Evolutionary conservation across 495 filamentous ascomycete genomes (phyloP), one percentile per base, ranked within the genome.

Genomic region (Daldinia childiae): DNA sequence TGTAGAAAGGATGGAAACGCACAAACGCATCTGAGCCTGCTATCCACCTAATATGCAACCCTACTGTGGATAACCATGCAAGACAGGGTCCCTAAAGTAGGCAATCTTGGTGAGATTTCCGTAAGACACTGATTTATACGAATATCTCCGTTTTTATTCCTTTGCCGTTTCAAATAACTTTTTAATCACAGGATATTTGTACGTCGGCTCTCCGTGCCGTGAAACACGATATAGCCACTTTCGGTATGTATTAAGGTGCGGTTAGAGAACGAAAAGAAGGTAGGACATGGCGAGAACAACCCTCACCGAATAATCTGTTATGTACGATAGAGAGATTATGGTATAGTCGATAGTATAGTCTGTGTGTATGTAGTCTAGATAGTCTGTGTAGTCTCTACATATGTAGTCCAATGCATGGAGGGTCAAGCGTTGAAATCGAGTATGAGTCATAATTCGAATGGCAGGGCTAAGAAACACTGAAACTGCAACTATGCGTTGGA

Each of bases 371-470:
- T 39, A 32, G 30, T 32, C 30, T 11, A 11, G 6, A n/a, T n/a
- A n/a, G n/a, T n/a, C n/a, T n/a, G 38, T 39, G 15, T 39, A 39
- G 38, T 39, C 29, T 32, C 0, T 30, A 7, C 8, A 7, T 34
- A 12, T 41, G 38, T 41, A 15, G 38, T 41, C 38, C 14, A 41
- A 32, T 51, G 26, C 50, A 15, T 5, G 7, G 6, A 52, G 24
- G 4, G 24, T 52, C 24, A 29, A 54, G 26, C 4, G 50, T 54
- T 54, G 26, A 52, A 50, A 43, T 27, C 17, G 52, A 66, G 51
- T 70, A 62, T 74, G 72, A 74, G 51, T 74, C 72, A 74, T 51
- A 68, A 66, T 32, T 15, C 27, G 29, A 39, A 57, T 26, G 36
- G 14, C 45, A 54, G 58, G 41, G 14, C 11, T 43, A 32, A 43